Base-by-base conservation (phyloP, 2,329 filamentous ascomycete genomes). In the Venturia nashicola region DNA sequence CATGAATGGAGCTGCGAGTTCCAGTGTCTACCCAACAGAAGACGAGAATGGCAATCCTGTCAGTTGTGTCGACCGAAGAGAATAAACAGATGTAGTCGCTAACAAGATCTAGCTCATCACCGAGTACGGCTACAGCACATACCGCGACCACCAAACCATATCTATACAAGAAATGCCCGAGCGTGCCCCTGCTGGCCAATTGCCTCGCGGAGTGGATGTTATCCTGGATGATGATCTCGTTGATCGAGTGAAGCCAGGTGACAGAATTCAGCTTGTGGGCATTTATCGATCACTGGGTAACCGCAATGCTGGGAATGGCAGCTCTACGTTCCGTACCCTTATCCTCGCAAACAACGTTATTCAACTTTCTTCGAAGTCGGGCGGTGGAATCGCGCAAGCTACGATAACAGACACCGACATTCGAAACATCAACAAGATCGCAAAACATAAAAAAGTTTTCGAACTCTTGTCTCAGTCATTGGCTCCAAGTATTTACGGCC, bases 101-200 rank as follows among this genome's bases (percentile, higher is more conserved):
- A 44, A 27, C 66, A 23, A 43, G 63, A 65, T 44, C 62, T 67
- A 83, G 77, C 82, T 99, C 23, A 84, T 91, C 65, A 99, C 94
- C 3, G 94, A 99, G 73, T 99, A 97, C 74, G 94, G 94, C 32
- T 93, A 95, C 77, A 95, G 88, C 74, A 94, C 89, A 61, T 99
- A 97, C 77, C 84, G 93, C 72, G 94, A 99, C 74, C 94, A 99
- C 73, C 94, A 99, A 75, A 96, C 90, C 18, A 91, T 99, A 66
- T 97, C 93, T 0, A 97, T 99, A 68, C 94, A 99, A 77, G 94
- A 99, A 79, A 99, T 99, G 94, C 94, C 94, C 0, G 94, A 99
- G 76, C 83, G 93, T 69, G 94, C 94, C 2, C 94, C 94, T 63
- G 93, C 94, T 65, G 94, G 94, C 62, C 94, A 97, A 79, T 83